Conservation (phyloP, 2,329 filamentous ascomycete genomes). For the Clarireedia homoeocarpa region DNA sequence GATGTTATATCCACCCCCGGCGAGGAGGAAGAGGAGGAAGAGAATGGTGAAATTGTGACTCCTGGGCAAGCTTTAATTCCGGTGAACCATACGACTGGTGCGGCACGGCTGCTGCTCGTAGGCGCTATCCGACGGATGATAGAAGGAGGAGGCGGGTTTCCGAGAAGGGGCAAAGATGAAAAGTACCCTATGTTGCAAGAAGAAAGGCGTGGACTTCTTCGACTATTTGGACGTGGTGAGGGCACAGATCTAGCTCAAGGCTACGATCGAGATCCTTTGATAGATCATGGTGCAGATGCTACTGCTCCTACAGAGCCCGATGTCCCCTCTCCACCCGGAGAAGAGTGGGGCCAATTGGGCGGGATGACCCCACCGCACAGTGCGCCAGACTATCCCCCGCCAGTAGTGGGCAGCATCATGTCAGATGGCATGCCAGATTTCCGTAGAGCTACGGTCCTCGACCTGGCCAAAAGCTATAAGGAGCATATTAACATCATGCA, state of each 20-base stretch:
- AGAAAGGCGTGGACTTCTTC: conserved; percentile 63
- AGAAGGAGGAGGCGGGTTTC: conserved; percentile 38
- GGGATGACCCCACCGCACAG: conserved; percentile 24
- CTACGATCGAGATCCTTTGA: conserved; percentile 25
- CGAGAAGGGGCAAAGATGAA: conserved; percentile 44
- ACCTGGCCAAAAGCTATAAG: conserved; percentile 50
- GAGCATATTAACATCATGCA: conserved; percentile 58
- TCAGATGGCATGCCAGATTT: conserved; percentile 48
- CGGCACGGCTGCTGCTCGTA: conserved; percentile 72
- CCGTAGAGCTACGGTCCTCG: conserved; percentile 40
- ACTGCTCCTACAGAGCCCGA: conserved; percentile 37
- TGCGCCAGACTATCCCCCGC: conserved; percentile 3
- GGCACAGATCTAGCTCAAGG: conserved; percentile 52
- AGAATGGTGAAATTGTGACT: conserved; percentile 34
- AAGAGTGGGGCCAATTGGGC: conserved; percentile 52
- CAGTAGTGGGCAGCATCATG: conserved; percentile 21
- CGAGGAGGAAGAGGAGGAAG: conserved; percentile 34
- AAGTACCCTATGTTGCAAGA: conserved; percentile 74
- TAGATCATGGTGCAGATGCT: conserved; percentile 36
- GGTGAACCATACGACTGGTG: conserved; percentile 82
- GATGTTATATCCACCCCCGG: conserved; percentile 2
- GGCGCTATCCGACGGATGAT: conserved; percentile 55
- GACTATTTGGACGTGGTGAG: conserved; percentile 73
- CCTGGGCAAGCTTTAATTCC: conserved; percentile 65
- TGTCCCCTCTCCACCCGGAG: conserved; percentile 45